A percentile compares a stretch with the other conserved stretches of the same genome.
Conservation (phyloP, 1,139 yeast genomes). For the Pichia sp. region DNA sequence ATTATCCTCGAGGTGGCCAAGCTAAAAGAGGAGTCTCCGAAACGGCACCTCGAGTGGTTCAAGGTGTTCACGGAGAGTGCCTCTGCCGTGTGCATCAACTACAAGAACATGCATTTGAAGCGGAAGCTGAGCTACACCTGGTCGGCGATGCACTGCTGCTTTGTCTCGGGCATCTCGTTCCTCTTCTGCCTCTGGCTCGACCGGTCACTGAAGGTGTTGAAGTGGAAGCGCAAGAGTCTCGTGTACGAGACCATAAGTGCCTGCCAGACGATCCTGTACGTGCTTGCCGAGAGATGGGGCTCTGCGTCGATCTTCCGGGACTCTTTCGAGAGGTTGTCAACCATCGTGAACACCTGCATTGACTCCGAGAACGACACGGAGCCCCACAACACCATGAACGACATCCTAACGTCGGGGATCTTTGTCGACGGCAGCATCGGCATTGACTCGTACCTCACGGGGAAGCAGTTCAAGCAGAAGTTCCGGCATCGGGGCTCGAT, state of each 20-base stretch:
- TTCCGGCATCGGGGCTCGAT: slow-evolving; percentile 7
- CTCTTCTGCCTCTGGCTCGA: slow-evolving; percentile 33
- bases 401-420: slow-evolving; percentile 8
- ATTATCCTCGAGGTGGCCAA: slow-evolving; percentile 29
- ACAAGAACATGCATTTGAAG: slow-evolving; percentile 27
- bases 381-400: background rate
- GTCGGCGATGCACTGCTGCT: slow-evolving; percentile 32
- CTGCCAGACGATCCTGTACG: slow-evolving; percentile 29
- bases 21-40: slow-evolving; percentile 19
- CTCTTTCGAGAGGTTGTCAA: slow-evolving; percentile 18
- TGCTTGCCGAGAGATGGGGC: slow-evolving; percentile 31
- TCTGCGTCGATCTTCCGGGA: slow-evolving; percentile 23
- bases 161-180: slow-evolving; percentile 32
- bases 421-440: slow-evolving; percentile 18
- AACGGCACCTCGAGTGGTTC: slow-evolving; percentile 30
- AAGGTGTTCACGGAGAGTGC: slow-evolving; percentile 31
- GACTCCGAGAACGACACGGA: slow-evolving; percentile 7
- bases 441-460: slow-evolving; percentile 18
- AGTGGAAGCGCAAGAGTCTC: slow-evolving; percentile 25
- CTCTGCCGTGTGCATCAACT: slow-evolving; percentile 29
- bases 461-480: slow-evolving; percentile 7
- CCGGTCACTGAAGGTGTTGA: slow-evolving; percentile 21
- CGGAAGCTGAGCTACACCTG: slow-evolving; percentile 29
- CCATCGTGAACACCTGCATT: slow-evolving; percentile 12
- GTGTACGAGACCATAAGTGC: slow-evolving; percentile 31